A percentile compares a stretch with the other conserved stretches of the same genome.
Conservation (phyloP, 805 yeast genomes). For the Starmera caribaea region DNA sequence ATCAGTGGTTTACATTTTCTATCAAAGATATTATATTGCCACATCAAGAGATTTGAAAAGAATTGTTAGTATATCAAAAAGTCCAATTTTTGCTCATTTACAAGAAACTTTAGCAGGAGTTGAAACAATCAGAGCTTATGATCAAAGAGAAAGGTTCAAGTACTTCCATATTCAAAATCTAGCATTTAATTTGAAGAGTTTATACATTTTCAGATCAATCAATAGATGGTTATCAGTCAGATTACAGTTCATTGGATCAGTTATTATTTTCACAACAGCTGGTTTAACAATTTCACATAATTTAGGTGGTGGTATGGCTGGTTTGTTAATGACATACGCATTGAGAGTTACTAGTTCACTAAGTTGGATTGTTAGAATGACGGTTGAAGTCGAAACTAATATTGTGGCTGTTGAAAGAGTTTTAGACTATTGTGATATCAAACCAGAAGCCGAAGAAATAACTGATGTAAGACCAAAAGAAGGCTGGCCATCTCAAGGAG, state of each 20-base stretch:
- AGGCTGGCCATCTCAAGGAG: constrained; percentile 70
- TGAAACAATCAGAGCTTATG: constrained; percentile 68
- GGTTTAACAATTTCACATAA: constrained; percentile 35
- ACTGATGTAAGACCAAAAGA: constrained; percentile 60
- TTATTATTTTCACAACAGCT: constrained; percentile 43
- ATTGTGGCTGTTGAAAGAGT: constrained; percentile 95
- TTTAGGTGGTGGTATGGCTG: constrained; percentile 49
- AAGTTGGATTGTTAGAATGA: constrained; percentile 98
- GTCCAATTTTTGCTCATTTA: constrained; percentile 75
- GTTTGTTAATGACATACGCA: constrained; percentile 57
- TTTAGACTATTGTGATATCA: constrained; percentile 72
- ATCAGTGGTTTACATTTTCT: constrained; percentile 53
- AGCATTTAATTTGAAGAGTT: constrained; percentile 77
- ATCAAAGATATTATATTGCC: constrained; percentile 59
- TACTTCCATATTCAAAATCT: constrained; percentile 53
- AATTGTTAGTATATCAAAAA: constrained; percentile 53
- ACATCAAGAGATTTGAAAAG: constrained; percentile 75
- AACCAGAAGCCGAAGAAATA: constrained; percentile 76
- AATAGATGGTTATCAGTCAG: constrained; percentile 62
- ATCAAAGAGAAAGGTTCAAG: constrained; percentile 55
- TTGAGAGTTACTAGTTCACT: constrained; percentile 65
- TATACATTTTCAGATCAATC: constrained; percentile 48
- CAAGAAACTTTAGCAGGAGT: constrained; percentile 77
- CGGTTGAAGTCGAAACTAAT: constrained; percentile 95
- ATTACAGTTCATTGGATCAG: constrained; percentile 50